Conservation (phyloP, 495 filamentous ascomycete species). For the Neurospora pannonica region DNA sequence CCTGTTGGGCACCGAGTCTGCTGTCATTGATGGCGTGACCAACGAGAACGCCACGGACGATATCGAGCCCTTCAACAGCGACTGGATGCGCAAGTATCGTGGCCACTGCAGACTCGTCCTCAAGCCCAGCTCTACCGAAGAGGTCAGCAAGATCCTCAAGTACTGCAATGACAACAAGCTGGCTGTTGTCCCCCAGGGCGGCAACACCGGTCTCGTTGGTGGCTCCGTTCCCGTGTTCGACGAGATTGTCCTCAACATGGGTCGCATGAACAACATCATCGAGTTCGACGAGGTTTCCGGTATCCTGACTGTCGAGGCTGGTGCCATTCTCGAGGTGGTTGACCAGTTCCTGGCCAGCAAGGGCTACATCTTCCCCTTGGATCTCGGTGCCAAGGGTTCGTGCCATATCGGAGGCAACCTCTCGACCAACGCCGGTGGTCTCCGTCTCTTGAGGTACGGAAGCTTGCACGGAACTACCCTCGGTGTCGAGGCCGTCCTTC, state of each 20-base stretch:
- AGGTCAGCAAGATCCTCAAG: constrained; percentile 78
- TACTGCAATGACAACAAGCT: constrained; percentile 89
- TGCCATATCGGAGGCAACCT: constrained; percentile 98
- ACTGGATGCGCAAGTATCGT: constrained; percentile 99
- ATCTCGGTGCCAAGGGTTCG: constrained; percentile 92
- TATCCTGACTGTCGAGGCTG: constrained; percentile 79
- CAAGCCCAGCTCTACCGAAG: constrained; percentile 69
- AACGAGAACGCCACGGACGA: constrained; percentile 59
- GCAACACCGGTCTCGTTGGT: constrained; percentile 91
- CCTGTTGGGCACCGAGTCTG: constrained; percentile 63
- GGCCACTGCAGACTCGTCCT: constrained; percentile 81
- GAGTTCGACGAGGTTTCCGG: constrained; percentile 92
- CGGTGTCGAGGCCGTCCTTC: constrained; percentile 84
- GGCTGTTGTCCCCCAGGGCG: constrained; percentile 95
- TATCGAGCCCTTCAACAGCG: constrained; percentile 84
- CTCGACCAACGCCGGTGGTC: constrained; percentile 89
- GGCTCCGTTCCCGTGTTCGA: constrained; percentile 94
- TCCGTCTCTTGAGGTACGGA: constrained; percentile 84
- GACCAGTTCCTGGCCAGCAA: constrained; percentile 74
- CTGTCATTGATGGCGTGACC: constrained; percentile 76
- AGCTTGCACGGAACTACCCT: constrained; percentile 88
- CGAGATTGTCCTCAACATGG: constrained; percentile 87
- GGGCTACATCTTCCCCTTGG: constrained; percentile 82
- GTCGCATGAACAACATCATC: constrained; percentile 80
- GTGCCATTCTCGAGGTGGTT: constrained; percentile 79